Conservation (phyloP, 805 yeast genomes). For the Zygosaccharomyces gambellarensis region DNA sequence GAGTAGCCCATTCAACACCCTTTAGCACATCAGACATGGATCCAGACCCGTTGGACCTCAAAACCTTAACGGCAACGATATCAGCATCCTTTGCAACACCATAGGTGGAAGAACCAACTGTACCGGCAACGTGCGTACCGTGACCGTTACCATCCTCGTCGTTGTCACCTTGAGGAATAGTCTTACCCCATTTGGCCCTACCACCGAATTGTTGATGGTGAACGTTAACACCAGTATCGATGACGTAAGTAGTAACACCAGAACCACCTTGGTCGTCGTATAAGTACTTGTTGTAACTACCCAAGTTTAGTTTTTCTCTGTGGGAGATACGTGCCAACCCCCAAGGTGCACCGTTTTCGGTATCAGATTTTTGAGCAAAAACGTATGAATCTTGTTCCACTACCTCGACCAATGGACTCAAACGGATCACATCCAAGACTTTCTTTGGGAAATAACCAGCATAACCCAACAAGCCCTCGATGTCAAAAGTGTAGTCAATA, state of each 20-base stretch:
- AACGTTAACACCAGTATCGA: conserved; percentile 83
- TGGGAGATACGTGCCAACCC: conserved; percentile 89
- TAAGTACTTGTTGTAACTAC: conserved; percentile 66
- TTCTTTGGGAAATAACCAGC: conserved; percentile 76
- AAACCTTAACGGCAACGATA: conserved; percentile 77
- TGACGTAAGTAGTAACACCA: conserved; percentile 81
- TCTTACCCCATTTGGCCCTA: conserved; percentile 82
- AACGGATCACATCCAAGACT: conserved; percentile 67
- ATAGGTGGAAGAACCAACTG: conserved; percentile 71
- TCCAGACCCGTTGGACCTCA: conserved; percentile 79
- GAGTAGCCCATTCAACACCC: conserved; percentile 82
- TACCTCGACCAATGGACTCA: conserved; percentile 57
- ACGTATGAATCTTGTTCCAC: conserved; percentile 77
- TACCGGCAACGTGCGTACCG: conserved; percentile 97
- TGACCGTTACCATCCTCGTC: conserved; percentile 86
- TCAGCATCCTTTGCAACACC: conserved; percentile 83
- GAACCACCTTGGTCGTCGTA: conserved; percentile 71
- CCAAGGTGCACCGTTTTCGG: conserved; percentile 89
- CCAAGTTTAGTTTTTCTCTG: conserved; percentile 62
- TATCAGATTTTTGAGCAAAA: conserved; percentile 53
- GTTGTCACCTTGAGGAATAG: conserved; percentile 66
- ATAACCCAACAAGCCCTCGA: conserved; percentile 68
- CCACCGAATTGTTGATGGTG: conserved; percentile 75
- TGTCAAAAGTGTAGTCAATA: conserved; percentile 54
- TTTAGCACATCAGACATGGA: conserved; percentile 77